phyloP scores from a whole-genome alignment of 2,329 filamentous ascomycete genomes.

The Pezicula rhizophila region DNA sequence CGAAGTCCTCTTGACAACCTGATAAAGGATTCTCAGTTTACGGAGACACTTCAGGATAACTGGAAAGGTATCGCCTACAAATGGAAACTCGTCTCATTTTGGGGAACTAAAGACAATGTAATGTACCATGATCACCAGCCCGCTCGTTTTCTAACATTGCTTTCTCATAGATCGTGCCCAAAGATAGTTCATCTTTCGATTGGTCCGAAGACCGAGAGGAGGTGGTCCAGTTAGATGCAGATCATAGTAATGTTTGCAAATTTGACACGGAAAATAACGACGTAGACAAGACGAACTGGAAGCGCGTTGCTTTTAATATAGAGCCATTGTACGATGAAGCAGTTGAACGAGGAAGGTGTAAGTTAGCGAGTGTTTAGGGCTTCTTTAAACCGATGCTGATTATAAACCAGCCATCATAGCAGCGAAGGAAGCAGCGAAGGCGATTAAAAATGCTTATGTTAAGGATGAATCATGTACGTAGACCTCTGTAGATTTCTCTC shows the following conservation, averaged over 20 bases:
- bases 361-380: no score
- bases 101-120: conserved; percentile 18
- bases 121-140: background rate
- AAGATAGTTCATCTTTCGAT: conserved; percentile 5
- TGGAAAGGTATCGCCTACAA: conserved; percentile 2
- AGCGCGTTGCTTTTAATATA: no score
- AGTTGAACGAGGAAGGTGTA: no score
- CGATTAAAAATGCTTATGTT: no score
- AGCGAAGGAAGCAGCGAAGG: no score
- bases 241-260: conserved; percentile 7
- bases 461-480: no score
- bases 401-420: no score
- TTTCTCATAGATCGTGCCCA: conserved; percentile 5
- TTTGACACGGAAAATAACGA: background rate
- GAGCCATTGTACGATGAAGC: no score
- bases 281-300: no score
- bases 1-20: conserved; percentile 11
- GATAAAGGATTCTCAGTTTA: conserved; percentile 13
- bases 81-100: conserved; percentile 14
- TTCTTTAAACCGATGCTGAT: no score
- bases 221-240: conserved; percentile 6
- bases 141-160: background rate
- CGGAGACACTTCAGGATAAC: conserved; percentile 12
- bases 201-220: conserved; percentile 5
- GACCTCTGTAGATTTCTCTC: no score